Percentiles rank a stretch among this genome's conserved stretches.
Evolutionary conservation across 768 basidiomycete species (phyloP).

Genomic region (Zangia roseola): DNA sequence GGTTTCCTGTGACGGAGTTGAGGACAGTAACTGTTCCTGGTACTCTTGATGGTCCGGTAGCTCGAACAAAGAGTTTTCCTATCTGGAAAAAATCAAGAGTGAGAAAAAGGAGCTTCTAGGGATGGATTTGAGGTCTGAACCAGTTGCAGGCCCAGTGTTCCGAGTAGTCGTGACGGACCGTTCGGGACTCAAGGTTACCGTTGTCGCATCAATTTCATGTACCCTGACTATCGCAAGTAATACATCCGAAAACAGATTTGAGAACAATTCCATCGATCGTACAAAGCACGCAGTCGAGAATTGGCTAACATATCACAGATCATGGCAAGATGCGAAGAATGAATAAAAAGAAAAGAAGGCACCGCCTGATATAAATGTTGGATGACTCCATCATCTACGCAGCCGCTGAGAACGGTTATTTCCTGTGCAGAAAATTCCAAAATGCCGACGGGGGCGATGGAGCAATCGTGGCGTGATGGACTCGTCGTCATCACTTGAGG

Average conservation of each 20-base stretch:
- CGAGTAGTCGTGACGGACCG: constrained; percentile 15
- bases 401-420: constrained; percentile 21
- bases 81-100: constrained; percentile 39
- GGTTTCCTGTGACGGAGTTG: constrained; percentile 40
- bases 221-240: not conserved
- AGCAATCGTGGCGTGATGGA: constrained; percentile 9
- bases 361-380: not conserved
- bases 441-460: constrained; percentile 23
- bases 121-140: constrained; percentile 17
- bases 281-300: constrained; percentile 5
- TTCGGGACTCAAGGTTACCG: not conserved
- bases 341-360: not conserved
- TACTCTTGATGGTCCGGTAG: no score
- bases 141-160: constrained; percentile 1
- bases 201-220: not conserved
- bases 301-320: constrained; percentile 5
- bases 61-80: constrained; percentile 32
- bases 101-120: constrained; percentile 43
- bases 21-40: no score
- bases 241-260: constrained; percentile 4
- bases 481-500: constrained; percentile 4
- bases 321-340: constrained; percentile 6
- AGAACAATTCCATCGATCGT: constrained; percentile 7
- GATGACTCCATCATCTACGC: constrained; percentile 6
- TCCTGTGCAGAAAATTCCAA: constrained; percentile 40